Evolutionary conservation across 441 rosid species (phyloP), one percentile per base, ranked within the genome.

Genomic region (Dalechampia spathulata): DNA sequence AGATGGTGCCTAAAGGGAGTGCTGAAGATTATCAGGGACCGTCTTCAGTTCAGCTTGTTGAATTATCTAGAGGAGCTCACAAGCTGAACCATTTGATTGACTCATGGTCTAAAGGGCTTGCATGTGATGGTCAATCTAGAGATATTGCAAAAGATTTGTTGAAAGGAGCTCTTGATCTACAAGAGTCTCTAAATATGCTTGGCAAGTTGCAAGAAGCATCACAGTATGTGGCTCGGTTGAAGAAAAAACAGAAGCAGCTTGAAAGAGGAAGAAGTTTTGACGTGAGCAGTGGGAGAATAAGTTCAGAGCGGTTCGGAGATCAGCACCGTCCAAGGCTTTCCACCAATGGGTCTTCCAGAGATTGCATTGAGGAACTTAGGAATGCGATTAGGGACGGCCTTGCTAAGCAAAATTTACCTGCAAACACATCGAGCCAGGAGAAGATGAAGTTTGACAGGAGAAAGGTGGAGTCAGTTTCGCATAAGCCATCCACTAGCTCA

Each of bases 91-190:
- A 65, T 55, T 71, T 78, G 60, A 76, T 81, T 40, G 86, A 78
- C n/a, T 75, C 87, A 0, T 88, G 78, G 83, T 81, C 89, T 14
- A 75, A 72, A 55, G 79, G 80, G 47, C 49, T 54, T 6, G 60
- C 65, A 49, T 57, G 46, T 36, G 86, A 79, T 15, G 68, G 70
- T 11, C 75, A 54, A 49, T 73, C 85, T 28, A 82, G 75, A 61
- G 88, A 80, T 60, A 68, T 83, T n/a, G 92, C 95, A 0, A 82
- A 78, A 59, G 90, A 81, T 58, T 62, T 89, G 80, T 57, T 85
- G 66, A 75, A 82, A 74, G 99, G 96, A 55, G 92, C 96, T 38
- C 83, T 86, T 58, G 91, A 86, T 65, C 77, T 88, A 65, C 94
- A 89, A 63, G 96, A 89, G 70, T 92, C 96, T 40, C 54, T 88